Base-by-base conservation (phyloP, 2,329 filamentous ascomycete genomes). In the Aspergillus pseudotamarii region DNA sequence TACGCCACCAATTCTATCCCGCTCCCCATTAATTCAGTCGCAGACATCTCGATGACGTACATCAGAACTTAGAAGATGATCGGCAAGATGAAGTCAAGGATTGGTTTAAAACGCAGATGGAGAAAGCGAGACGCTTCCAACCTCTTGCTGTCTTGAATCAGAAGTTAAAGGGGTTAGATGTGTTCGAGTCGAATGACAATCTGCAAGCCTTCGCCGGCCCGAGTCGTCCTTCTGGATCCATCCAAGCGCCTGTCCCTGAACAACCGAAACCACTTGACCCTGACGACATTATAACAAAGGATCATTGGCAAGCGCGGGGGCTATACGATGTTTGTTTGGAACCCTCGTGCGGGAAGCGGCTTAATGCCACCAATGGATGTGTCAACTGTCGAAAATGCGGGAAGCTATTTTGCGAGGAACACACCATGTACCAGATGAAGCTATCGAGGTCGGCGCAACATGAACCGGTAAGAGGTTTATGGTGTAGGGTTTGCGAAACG, bases 341-440 rank as follows among this genome's bases (percentile, higher is more conserved):
- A 71, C 94, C 94, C 0, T 84, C 89, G 23, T 99, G 95, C 71
- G 92, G 89, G 34, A 92, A 91, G 76, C 86, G 89, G 30, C 81
- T 99, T 6, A 93, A 93, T 0, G 85, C 90, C 3, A 85, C 91
- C 8, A 94, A 91, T 71, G 93, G 93, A 21, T 93, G 86, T 72
- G 89, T 99, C 71, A 97, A 99, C 76, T 99, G 95, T 78, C 86
- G 95, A 66, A 93, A 94, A 66, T 99, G 95, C 73, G 95, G 95
- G 8, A 90, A 90, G 70, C 81, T 99, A 46, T 99, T 98, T 75
- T 99, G 95, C 78, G 95, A 98, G 74, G 92, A 94, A 70, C 95
- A 99, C 76, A 98, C 95, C 58, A 97, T 99, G 94, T 99, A 98
- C 75, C 94, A 99, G 81, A 98, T 98, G 91, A 97, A 96, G 82